Evolutionary conservation across 306 rosid species (phyloP).

Genomic region (Medicago arabica): DNA sequence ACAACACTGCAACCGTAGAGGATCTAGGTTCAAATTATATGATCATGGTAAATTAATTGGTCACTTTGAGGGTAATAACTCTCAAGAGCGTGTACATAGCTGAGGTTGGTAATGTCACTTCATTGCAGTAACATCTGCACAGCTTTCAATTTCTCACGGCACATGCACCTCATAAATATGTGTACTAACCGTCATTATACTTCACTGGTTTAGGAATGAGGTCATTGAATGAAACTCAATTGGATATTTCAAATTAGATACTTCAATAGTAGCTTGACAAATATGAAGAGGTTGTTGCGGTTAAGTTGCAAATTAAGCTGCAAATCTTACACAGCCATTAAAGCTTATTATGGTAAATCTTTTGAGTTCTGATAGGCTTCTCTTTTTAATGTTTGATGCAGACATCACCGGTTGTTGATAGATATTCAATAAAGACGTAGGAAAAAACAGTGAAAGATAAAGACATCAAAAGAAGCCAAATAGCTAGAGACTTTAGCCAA

Average conservation of each 20-base stretch:
- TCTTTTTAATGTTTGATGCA: conserved; percentile 39
- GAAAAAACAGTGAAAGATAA: conserved; percentile 26
- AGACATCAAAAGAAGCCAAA: conserved; percentile 20
- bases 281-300: conserved; percentile 8
- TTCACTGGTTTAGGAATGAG: conserved; percentile 37
- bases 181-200: conserved; percentile 42
- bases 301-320: conserved; percentile 14
- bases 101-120: conserved; percentile 41
- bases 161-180: conserved; percentile 79
- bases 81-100: conserved; percentile 1
- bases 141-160: conserved; percentile 54
- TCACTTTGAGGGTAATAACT: conserved; percentile 36
- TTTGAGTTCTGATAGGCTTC: conserved; percentile 35
- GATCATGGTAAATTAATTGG: conserved; percentile 15
- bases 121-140: conserved; percentile 47
- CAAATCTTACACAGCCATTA: neutral
- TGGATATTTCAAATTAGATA: conserved; percentile 45
- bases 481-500: neutral
- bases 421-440: conserved; percentile 27
- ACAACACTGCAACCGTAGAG: neutral
- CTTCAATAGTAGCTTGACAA: conserved; percentile 40
- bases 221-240: conserved; percentile 43
- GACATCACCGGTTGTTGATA: conserved; percentile 23
- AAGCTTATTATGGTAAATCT: conserved; percentile 34
- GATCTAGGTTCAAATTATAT: neutral